Percentiles rank a stretch among this genome's conserved stretches.
Evolutionary conservation across 106 monocot species (phyloP).

Genomic region (Acorus calamus): DNA sequence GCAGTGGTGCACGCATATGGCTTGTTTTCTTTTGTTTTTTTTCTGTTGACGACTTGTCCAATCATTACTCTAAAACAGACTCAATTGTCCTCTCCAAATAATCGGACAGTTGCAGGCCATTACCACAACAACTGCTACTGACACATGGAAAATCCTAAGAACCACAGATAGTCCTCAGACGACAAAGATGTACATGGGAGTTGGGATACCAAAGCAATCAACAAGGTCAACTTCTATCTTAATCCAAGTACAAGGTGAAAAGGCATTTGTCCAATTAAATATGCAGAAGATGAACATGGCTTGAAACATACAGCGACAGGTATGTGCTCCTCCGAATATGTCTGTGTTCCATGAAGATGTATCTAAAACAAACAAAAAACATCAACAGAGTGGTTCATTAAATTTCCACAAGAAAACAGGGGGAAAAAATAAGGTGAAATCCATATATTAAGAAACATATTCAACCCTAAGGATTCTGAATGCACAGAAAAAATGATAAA

Average conservation of each 20-base stretch:
- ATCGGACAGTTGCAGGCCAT: slow-evolving; percentile 96
- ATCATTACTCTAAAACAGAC: slow-evolving; percentile 72
- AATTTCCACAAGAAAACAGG: too few species aligned
- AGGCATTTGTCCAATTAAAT: neutral
- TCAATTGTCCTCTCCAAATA: slow-evolving; percentile 72
- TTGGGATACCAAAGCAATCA: too few species aligned
- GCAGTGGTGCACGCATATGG: too few species aligned
- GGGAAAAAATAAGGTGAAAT: too few species aligned
- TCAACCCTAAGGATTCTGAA: too few species aligned
- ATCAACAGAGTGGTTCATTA: neutral
- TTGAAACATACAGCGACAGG: slow-evolving; percentile 40
- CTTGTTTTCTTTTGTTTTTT: too few species aligned
- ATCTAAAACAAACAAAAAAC: slow-evolving; percentile 23
- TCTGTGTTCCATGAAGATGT: slow-evolving; percentile 65
- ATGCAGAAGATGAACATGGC: neutral
- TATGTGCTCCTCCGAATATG: slow-evolving; percentile 61
- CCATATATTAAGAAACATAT: too few species aligned
- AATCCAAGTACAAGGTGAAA: neutral
- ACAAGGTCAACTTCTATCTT: neutral
- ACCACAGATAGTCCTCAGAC: too few species aligned
- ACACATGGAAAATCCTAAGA: too few species aligned
- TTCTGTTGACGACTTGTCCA: too few species aligned
- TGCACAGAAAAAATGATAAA: too few species aligned
- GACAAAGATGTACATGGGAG: too few species aligned
- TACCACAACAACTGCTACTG: slow-evolving; percentile 88